These are phyloP conservation scores for Gynostemma pentaphyllum DNA, from an alignment of 306 rosid genomes.

Conservation along the genomic window DNA sequence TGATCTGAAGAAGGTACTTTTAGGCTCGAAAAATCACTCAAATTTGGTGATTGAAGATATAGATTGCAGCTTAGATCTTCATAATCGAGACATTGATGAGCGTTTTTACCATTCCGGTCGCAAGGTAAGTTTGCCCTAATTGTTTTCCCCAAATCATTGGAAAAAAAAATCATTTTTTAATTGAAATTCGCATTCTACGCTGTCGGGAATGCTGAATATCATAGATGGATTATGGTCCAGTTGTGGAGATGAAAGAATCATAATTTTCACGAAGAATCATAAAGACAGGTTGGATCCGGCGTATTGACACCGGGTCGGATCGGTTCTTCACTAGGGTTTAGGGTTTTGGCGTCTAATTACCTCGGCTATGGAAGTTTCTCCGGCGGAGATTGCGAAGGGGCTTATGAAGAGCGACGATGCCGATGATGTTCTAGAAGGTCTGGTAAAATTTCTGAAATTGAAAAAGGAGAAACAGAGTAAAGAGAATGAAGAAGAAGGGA, in stretches of 20 bases:
- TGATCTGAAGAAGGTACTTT: not conserved
- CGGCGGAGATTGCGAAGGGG: conserved; percentile 43
- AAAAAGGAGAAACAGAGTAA: conserved; percentile 5
- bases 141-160: not conserved
- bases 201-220: not conserved
- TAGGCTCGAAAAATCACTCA: not conserved
- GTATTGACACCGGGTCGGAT: conserved; percentile 42
- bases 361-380: conserved; percentile 27
- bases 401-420: conserved; percentile 39
- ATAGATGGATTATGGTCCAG: conserved; percentile 52
- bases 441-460: conserved; percentile 20
- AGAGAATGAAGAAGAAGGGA: not conserved
- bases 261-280: conserved; percentile 49
- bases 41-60: conserved; percentile 5
- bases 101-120: not conserved
- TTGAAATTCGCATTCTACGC: not conserved
- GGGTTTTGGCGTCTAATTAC: conserved; percentile 29
- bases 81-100: not conserved
- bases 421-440: conserved; percentile 14
- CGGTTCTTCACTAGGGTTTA: conserved; percentile 33
- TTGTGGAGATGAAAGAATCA: conserved; percentile 47
- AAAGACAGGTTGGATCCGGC: conserved; percentile 39
- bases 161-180: not conserved
- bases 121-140: not conserved
- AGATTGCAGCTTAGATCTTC: not conserved